A percentile compares a stretch with the other conserved stretches of the same genome.
phyloP scores from a whole-genome alignment of 257 asterid species.

The Salvia splendens region DNA sequence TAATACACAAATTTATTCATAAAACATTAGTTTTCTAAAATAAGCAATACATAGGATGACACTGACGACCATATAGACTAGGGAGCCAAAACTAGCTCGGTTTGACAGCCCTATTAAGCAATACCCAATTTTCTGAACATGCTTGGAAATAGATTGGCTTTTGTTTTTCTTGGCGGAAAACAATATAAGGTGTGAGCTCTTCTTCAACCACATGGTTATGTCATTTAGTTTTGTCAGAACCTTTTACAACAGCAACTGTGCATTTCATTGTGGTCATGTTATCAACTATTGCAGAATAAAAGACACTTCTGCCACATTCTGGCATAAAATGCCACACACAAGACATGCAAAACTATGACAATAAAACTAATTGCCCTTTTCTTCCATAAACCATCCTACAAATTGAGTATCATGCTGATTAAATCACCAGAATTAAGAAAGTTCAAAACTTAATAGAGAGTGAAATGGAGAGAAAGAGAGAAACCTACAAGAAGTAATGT shows the following conservation, averaged over 20 bases:
- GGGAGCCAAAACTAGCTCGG: slow-evolving; percentile 10
- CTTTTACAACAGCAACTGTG: slow-evolving; percentile 14
- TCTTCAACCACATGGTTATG: slow-evolving; percentile 11
- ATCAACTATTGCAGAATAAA: slow-evolving; percentile 20
- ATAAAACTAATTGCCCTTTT: slow-evolving; percentile 13
- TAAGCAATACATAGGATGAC: slow-evolving; percentile 26
- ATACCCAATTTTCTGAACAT: slow-evolving; percentile 22
- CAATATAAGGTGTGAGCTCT: slow-evolving; percentile 3
- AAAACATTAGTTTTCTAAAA: slow-evolving; percentile 33
- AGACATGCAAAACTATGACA: neutral
- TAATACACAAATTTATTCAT: slow-evolving; percentile 34
- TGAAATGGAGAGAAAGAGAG: neutral
- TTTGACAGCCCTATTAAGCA: slow-evolving; percentile 12
- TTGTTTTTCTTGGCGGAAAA: slow-evolving; percentile 9
- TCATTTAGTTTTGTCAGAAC: slow-evolving; percentile 2
- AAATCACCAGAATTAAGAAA: neutral
- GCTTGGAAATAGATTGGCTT: neutral
- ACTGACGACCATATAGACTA: too few relatives aligned
- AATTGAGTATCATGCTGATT: neutral
- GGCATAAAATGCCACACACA: slow-evolving; percentile 13
- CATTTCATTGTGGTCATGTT: neutral
- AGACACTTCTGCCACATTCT: slow-evolving; percentile 11
- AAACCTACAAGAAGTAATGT: slow-evolving; percentile 83
- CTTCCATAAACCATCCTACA: slow-evolving; percentile 18
- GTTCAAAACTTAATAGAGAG: neutral